phyloP scores from a whole-genome alignment of 805 yeast species.

The Zygosaccharomyces kombuchaensis region DNA sequence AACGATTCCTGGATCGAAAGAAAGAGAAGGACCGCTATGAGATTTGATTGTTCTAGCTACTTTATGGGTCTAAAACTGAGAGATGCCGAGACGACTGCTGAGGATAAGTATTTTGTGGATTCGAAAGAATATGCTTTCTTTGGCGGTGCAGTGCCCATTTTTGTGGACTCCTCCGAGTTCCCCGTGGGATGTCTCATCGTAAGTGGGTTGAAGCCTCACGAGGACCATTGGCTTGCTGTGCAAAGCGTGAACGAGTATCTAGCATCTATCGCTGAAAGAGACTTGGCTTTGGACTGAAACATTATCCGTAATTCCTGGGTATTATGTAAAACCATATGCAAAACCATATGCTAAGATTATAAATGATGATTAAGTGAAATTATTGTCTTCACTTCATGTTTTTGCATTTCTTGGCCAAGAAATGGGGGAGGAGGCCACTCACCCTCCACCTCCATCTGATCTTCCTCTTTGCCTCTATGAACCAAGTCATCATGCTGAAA shows the following conservation, averaged over 20 bases:
- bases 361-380: not conserved
- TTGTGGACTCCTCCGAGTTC: conserved; percentile 31
- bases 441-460: conserved; percentile 51
- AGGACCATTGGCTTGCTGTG: conserved; percentile 49
- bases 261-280: conserved; percentile 10
- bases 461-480: conserved; percentile 38
- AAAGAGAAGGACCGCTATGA: conserved; percentile 45
- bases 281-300: conserved; percentile 18
- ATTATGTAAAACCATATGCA: not conserved
- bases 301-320: not conserved
- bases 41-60: conserved; percentile 47
- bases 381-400: not conserved
- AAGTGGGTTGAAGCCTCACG: conserved; percentile 52
- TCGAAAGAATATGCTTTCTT: conserved; percentile 46
- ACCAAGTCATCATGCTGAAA: conserved; percentile 30
- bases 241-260: conserved; percentile 18
- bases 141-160: conserved; percentile 56
- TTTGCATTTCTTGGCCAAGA: conserved; percentile 17
- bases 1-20: conserved; percentile 52
- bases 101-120: conserved; percentile 41
- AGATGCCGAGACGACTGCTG: conserved; percentile 28
- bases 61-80: conserved; percentile 43
- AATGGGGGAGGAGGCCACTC: conserved; percentile 42
- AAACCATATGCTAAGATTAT: conserved; percentile 2
- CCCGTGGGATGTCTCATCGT: conserved; percentile 48